These are phyloP conservation scores for Triticum turgidum DNA, from an alignment of 176 grass and related monocot species.

Conservation along the genomic window DNA sequence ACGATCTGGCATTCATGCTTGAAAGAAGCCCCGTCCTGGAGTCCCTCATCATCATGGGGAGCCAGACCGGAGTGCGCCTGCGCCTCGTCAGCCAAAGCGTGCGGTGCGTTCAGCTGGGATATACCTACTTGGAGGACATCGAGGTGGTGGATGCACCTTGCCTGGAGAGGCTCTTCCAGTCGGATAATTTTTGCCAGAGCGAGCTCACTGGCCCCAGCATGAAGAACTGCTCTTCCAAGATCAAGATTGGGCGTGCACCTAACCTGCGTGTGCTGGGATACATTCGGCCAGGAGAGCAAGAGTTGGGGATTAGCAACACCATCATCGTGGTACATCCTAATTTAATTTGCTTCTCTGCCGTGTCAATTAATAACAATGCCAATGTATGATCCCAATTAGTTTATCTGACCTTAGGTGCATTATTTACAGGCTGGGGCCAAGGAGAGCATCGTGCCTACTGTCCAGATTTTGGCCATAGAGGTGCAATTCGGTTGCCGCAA, in stretches of 20 bases:
- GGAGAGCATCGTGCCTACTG: background rate
- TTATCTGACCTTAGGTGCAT: background rate
- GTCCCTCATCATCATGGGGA: background rate
- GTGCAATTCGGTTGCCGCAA: background rate
- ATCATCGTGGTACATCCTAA: background rate
- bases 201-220: too few relatives aligned
- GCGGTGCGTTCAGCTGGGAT: background rate
- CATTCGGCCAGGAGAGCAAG: background rate
- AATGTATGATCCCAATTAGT: background rate
- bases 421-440: background rate
- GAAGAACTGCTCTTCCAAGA: too few relatives aligned
- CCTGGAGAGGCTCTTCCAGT: background rate
- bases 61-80: background rate
- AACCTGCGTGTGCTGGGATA: background rate
- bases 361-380: background rate
- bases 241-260: background rate
- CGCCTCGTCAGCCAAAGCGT: background rate
- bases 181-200: too few relatives aligned
- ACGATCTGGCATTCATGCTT: constrained; percentile 14
- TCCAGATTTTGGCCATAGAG: background rate
- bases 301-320: background rate
- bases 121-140: background rate
- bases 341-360: too few relatives aligned
- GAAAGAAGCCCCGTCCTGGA: constrained; percentile 10
- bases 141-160: background rate